phyloP scores from a whole-genome alignment of 2,329 filamentous ascomycete genomes.

The Phoma sp. region DNA sequence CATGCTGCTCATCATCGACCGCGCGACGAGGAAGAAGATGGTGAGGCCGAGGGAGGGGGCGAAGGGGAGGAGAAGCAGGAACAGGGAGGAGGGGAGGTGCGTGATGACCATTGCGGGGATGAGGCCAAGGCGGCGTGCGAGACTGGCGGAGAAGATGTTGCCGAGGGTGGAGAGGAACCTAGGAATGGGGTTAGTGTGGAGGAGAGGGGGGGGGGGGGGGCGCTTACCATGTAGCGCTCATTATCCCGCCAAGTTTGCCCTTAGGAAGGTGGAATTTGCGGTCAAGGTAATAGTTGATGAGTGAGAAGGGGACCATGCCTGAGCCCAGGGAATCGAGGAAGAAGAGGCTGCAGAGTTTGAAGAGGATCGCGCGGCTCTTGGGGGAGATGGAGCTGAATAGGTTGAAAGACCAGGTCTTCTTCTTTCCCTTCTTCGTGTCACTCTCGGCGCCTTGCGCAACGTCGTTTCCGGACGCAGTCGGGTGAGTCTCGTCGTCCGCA shows the following conservation, averaged over 20 bases:
- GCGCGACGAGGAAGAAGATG: constrained; percentile 39
- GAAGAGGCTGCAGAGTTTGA: constrained; percentile 71
- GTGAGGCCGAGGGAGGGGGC: constrained; percentile 33
- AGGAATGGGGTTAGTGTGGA: background rate
- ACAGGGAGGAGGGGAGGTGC: constrained; percentile 45
- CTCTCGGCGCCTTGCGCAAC: background rate
- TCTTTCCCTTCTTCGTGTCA: constrained; percentile 11
- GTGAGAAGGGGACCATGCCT: constrained; percentile 64
- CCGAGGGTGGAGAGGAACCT: constrained; percentile 38
- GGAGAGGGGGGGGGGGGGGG: background rate
- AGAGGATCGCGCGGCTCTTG: constrained; percentile 60
- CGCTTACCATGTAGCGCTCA: constrained; percentile 52
- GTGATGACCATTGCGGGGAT: constrained; percentile 53
- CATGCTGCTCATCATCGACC: constrained; percentile 45
- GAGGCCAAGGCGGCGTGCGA: constrained; percentile 67
- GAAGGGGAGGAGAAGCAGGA: constrained; percentile 37
- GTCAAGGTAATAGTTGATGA: constrained; percentile 62
- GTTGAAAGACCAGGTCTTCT: constrained; percentile 13
- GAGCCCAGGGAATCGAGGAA: constrained; percentile 72
- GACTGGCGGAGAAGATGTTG: constrained; percentile 45
- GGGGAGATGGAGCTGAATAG: constrained; percentile 62
- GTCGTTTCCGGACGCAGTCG: background rate
- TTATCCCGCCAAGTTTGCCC: constrained; percentile 60
- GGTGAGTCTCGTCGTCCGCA: constrained; percentile 1
- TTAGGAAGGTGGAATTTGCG: constrained; percentile 62